Conservation (phyloP, 2,329 filamentous ascomycete species). For the Penicillium sp. region DNA sequence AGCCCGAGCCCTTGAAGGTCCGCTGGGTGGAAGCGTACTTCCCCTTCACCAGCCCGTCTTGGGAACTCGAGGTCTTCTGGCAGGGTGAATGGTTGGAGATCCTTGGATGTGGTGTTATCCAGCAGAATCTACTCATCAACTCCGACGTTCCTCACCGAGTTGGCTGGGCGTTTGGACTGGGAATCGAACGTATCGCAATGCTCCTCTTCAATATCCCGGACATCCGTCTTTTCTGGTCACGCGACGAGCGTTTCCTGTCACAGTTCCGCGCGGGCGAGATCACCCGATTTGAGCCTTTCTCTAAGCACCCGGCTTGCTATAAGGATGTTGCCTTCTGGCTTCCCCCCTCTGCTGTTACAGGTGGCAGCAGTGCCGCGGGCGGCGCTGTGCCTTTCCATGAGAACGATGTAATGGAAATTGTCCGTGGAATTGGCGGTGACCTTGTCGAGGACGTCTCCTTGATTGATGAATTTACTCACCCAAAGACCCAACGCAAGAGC, state of each 20-base stretch:
- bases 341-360: slow-evolving; percentile 44
- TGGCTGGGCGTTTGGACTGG: slow-evolving; percentile 95
- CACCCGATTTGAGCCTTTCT: slow-evolving; percentile 80
- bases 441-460: slow-evolving; percentile 84
- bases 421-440: slow-evolving; percentile 80
- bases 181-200: slow-evolving; percentile 95
- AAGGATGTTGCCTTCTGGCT: slow-evolving; percentile 98
- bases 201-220: slow-evolving; percentile 94
- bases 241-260: slow-evolving; percentile 78
- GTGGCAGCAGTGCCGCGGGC: slow-evolving; percentile 42
- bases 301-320: slow-evolving; percentile 84
- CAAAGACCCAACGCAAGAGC: slow-evolving; percentile 80
- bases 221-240: slow-evolving; percentile 95
- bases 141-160: slow-evolving; percentile 75
- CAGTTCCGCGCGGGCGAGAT: slow-evolving; percentile 70
- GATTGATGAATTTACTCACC: slow-evolving; percentile 86
- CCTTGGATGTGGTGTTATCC: slow-evolving; percentile 86
- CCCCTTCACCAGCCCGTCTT: slow-evolving; percentile 93
- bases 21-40: slow-evolving; percentile 98
- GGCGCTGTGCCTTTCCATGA: slow-evolving; percentile 70
- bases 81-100: slow-evolving; percentile 95
- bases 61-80: slow-evolving; percentile 96
- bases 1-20: slow-evolving; percentile 76
- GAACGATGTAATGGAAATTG: slow-evolving; percentile 96
- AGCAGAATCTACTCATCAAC: slow-evolving; percentile 78